Evolutionary conservation across 2,329 filamentous ascomycete genomes (phyloP).

Genomic region (Penicillium sumatraense): DNA sequence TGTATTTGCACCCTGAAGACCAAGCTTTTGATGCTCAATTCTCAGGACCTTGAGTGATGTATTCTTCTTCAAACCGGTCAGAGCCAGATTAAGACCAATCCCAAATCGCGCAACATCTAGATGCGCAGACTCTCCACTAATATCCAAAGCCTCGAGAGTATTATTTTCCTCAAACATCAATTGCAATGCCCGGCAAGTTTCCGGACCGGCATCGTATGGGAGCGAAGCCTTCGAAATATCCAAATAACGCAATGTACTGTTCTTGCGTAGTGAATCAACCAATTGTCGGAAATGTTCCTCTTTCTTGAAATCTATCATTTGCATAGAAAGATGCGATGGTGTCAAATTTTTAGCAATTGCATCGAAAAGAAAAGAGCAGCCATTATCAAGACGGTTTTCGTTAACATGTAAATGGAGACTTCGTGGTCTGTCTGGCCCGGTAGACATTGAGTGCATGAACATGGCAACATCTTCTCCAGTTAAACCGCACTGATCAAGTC

Average conservation of each 20-base stretch:
- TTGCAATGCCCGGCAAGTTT: conserved; percentile 68
- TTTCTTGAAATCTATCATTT: conserved; percentile 70
- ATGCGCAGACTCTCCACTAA: conserved; percentile 72
- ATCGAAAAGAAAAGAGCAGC: conserved; percentile 48
- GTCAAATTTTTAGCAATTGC: conserved; percentile 58
- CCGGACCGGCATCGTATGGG: conserved; percentile 69
- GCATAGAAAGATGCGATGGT: conserved; percentile 67
- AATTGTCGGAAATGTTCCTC: conserved; percentile 68
- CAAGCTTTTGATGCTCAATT: conserved; percentile 71
- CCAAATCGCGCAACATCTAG: conserved; percentile 73
- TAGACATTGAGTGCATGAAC: conserved; percentile 66
- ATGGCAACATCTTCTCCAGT: conserved; percentile 68
- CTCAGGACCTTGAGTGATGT: conserved; percentile 64
- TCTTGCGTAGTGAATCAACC: conserved; percentile 64
- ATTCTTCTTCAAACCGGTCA: conserved; percentile 68
- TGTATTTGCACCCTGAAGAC: conserved; percentile 70
- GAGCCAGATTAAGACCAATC: conserved; percentile 68
- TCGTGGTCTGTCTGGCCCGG: conserved; percentile 54
- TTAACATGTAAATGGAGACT: conserved; percentile 70
- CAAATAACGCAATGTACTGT: conserved; percentile 66
- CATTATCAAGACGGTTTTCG: conserved; percentile 57
- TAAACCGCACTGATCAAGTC: conserved; percentile 69
- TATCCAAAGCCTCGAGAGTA: conserved; percentile 69
- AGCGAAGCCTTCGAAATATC: conserved; percentile 73
- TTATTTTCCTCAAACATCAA: conserved; percentile 69